Conservation (phyloP, 2,329 filamentous ascomycete species). For the Epichloe baconii region DNA sequence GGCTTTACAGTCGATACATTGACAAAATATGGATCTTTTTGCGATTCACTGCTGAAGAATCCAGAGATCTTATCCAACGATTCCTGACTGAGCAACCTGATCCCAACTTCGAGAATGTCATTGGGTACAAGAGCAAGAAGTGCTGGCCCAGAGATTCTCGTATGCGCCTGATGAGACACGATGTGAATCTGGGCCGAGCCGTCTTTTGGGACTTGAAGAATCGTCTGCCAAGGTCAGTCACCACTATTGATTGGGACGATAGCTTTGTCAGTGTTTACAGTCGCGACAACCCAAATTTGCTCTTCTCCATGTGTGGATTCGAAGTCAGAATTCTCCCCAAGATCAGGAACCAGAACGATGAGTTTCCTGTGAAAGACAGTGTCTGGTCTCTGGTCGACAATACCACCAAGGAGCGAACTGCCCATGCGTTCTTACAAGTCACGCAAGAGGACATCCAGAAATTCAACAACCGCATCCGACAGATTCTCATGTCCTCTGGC, state of each 20-base stretch:
- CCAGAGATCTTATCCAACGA: slow-evolving; percentile 86
- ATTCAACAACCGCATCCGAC: slow-evolving; percentile 97
- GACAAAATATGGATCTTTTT: slow-evolving; percentile 99
- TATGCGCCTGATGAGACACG: slow-evolving; percentile 97
- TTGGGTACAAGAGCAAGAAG: slow-evolving; percentile 98
- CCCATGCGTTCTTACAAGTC: slow-evolving; percentile 93
- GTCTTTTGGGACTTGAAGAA: slow-evolving; percentile 99
- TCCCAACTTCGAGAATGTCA: slow-evolving; percentile 98
- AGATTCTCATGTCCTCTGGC: slow-evolving; percentile 99
- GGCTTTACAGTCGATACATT: slow-evolving; percentile 94
- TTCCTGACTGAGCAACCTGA: slow-evolving; percentile 98
- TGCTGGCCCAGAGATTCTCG: slow-evolving; percentile 97
- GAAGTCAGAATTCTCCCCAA: slow-evolving; percentile 95
- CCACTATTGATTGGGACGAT: slow-evolving; percentile 98
- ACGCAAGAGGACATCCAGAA: slow-evolving; percentile 97
- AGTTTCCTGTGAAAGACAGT: slow-evolving; percentile 94
- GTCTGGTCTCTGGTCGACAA: slow-evolving; percentile 98
- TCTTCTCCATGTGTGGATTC: slow-evolving; percentile 97
- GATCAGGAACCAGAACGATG: slow-evolving; percentile 86
- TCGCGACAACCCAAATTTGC: slow-evolving; percentile 87
- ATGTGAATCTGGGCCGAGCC: slow-evolving; percentile 92
- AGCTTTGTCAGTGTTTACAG: slow-evolving; percentile 98
- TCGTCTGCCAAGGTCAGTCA: slow-evolving; percentile 81
- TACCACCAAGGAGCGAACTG: slow-evolving; percentile 89
- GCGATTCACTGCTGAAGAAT: slow-evolving; percentile 86